phyloP scores from a whole-genome alignment of 345 rosid species.

The Raphanus sativus region DNA sequence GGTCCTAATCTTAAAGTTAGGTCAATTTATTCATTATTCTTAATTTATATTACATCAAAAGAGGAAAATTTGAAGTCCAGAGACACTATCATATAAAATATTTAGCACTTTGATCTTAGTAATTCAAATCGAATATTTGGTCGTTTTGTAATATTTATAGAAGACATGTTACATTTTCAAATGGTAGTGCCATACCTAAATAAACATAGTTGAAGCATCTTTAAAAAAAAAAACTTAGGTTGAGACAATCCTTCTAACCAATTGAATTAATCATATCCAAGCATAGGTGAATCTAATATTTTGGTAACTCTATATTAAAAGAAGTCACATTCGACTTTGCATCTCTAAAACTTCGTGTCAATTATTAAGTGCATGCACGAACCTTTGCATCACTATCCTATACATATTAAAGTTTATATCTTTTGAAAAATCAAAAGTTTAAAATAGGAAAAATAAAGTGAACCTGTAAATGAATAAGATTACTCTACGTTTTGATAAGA shows the following conservation, averaged over 20 bases:
- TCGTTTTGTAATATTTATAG: neutral
- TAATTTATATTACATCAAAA: conserved; percentile 1
- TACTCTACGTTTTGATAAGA: conserved; percentile 17
- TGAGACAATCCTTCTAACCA: neutral
- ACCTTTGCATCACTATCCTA: conserved; percentile 26
- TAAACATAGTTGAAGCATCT: neutral
- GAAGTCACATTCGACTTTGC: conserved; percentile 35
- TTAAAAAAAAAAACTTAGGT: neutral
- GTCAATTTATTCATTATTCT: conserved; percentile 18
- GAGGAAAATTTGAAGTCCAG: neutral
- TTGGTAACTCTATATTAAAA: neutral
- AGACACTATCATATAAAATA: neutral
- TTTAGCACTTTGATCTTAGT: neutral
- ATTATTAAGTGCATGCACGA: conserved; percentile 25
- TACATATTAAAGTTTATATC: conserved; percentile 8
- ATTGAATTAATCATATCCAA: neutral
- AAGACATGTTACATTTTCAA: conserved; percentile 1
- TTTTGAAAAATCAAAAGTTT: neutral
- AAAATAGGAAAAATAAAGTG: neutral
- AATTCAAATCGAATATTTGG: neutral
- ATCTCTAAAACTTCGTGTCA: neutral
- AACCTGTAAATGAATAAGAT: neutral
- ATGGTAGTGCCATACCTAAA: neutral
- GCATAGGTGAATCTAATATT: neutral
- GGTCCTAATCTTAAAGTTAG: conserved; percentile 31